Percentiles rank a stretch among this genome's conserved stretches.
Conservation (phyloP, 176 grass and related monocot species). For the Paspalum notatum region DNA sequence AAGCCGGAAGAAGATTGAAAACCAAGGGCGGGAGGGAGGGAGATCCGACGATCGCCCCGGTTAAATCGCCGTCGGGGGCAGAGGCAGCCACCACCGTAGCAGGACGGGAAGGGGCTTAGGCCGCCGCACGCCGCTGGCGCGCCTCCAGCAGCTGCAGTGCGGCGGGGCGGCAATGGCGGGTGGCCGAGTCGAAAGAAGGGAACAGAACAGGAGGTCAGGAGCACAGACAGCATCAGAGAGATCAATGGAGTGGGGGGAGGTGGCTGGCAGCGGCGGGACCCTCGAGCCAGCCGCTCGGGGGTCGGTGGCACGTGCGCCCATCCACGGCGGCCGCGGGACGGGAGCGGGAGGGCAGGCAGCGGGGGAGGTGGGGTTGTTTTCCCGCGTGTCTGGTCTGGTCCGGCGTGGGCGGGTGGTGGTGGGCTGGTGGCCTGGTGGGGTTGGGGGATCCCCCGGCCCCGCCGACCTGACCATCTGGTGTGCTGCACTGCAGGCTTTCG, state of each 20-base stretch:
- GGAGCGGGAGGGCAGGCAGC: neutral
- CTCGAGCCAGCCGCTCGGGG: no score
- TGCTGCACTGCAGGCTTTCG: neutral
- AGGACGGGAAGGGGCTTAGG: neutral
- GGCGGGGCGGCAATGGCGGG: constrained; percentile 26
- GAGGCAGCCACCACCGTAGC: neutral
- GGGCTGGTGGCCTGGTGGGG: constrained; percentile 17
- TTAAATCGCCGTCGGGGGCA: neutral
- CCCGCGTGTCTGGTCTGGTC: constrained; percentile 33
- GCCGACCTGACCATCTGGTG: neutral
- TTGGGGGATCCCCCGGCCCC: neutral
- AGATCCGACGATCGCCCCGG: neutral
- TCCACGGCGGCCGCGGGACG: neutral
- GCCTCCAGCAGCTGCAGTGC: constrained; percentile 25
- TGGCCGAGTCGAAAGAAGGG: neutral
- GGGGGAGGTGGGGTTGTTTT: neutral
- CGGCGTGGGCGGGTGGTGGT: no score
- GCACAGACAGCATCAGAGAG: neutral
- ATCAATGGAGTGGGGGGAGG: no score
- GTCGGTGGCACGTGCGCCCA: constrained; percentile 34
- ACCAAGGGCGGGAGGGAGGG: no score
- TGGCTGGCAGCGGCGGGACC: no score
- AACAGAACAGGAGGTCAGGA: neutral
- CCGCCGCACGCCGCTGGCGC: neutral
- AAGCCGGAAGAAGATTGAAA: neutral